These are phyloP conservation scores for Cladosporium sp. DNA, from an alignment of 2,329 filamentous ascomycete species.

Conservation along the genomic window DNA sequence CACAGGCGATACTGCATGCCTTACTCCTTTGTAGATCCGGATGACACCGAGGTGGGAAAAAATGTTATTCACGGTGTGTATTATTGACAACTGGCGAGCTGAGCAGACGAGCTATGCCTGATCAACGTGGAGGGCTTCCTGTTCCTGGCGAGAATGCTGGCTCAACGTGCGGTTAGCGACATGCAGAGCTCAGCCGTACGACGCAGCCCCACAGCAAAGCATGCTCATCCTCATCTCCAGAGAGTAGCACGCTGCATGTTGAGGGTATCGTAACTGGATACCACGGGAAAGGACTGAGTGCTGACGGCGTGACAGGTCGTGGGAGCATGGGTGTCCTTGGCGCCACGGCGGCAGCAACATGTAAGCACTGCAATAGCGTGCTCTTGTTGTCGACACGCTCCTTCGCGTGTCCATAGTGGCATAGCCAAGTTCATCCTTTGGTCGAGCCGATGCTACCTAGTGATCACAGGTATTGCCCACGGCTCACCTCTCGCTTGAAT, in stretches of 20 bases:
- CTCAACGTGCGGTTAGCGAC: neutral
- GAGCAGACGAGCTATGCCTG: neutral
- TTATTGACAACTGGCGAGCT: neutral
- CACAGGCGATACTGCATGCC: too few relatives aligned
- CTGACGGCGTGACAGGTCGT: conserved; percentile 11
- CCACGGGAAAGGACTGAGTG: conserved; percentile 4
- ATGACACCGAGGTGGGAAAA: neutral
- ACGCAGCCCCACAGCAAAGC: neutral
- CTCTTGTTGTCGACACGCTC: too few relatives aligned
- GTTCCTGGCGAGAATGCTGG: conserved; percentile 7
- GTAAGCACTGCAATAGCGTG: conserved; percentile 1
- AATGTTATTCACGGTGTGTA: too few relatives aligned
- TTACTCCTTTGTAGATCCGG: neutral
- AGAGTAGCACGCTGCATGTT: neutral
- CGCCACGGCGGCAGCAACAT: conserved; percentile 1
- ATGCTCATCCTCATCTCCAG: conserved; percentile 6
- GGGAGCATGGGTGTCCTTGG: conserved; percentile 2
- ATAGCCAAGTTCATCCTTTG: too few relatives aligned
- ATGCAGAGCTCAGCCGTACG: conserved; percentile 4
- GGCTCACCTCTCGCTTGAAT: too few relatives aligned
- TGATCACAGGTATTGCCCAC: neutral
- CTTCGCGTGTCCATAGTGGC: too few relatives aligned
- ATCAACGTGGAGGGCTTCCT: conserved; percentile 1
- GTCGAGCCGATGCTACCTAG: too few relatives aligned
- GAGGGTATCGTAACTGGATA: neutral